phyloP scores from a whole-genome alignment of 1,284 basidiomycete species.

The Leccinum subrobustum region DNA sequence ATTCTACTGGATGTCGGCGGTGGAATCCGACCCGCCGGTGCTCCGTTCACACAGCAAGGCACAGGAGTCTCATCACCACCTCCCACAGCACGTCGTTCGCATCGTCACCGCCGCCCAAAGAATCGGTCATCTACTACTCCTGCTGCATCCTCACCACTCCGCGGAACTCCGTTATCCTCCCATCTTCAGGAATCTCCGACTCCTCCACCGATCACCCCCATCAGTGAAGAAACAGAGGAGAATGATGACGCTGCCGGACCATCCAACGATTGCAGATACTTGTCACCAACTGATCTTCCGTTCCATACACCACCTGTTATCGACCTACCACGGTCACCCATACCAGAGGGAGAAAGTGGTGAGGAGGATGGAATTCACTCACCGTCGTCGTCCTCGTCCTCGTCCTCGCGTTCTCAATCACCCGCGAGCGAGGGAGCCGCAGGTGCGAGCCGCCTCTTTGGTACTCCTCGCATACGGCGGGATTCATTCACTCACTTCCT shows the following conservation, averaged over 20 bases:
- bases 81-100: slow-evolving; percentile 50
- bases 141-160: slow-evolving; percentile 60
- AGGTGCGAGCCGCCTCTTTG: slow-evolving; percentile 80
- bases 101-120: slow-evolving; percentile 56
- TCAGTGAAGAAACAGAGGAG: slow-evolving; percentile 59
- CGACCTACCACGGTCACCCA: slow-evolving; percentile 48
- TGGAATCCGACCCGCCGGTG: slow-evolving; percentile 46
- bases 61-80: slow-evolving; percentile 49
- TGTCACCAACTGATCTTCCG: slow-evolving; percentile 64
- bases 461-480: slow-evolving; percentile 60
- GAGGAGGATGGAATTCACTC: slow-evolving; percentile 32
- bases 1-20: slow-evolving; percentile 90
- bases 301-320: slow-evolving; percentile 55
- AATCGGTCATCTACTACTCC: slow-evolving; percentile 42
- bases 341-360: slow-evolving; percentile 27
- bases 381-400: slow-evolving; percentile 33
- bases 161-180: slow-evolving; percentile 40
- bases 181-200: slow-evolving; percentile 48
- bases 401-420: slow-evolving; percentile 50
- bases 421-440: slow-evolving; percentile 48
- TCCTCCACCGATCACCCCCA: slow-evolving; percentile 77
- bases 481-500: slow-evolving; percentile 63
- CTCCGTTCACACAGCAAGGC: slow-evolving; percentile 39
- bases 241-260: slow-evolving; percentile 37
- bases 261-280: slow-evolving; percentile 51